A percentile compares a stretch with the other conserved stretches of the same genome.
Evolutionary conservation across 257 asterid species (phyloP).

Genomic region (Sherardia arvensis): DNA sequence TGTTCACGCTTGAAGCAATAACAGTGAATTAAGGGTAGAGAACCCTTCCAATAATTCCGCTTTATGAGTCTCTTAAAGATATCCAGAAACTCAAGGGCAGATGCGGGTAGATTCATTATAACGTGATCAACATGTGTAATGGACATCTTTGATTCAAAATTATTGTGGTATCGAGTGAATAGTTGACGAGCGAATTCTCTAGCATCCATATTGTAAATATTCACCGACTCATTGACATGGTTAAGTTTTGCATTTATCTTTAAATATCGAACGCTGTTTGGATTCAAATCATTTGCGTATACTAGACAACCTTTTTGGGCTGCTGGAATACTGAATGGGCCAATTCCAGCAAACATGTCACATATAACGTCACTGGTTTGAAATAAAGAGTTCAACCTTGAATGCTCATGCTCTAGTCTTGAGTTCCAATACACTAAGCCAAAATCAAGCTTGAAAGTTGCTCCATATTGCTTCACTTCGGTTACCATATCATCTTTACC

Average conservation of each 20-base stretch:
- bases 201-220: conserved; percentile 89
- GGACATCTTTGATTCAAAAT: conserved; percentile 26
- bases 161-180: conserved; percentile 43
- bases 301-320: conserved; percentile 91
- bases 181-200: conserved; percentile 55
- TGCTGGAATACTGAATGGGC: conserved; percentile 94
- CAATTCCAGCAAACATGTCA: conserved; percentile 95
- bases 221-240: conserved; percentile 70
- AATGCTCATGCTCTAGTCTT: conserved; percentile 91
- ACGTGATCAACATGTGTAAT: conserved; percentile 90
- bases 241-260: conserved; percentile 71
- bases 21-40: conserved; percentile 84
- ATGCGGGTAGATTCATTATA: conserved; percentile 91
- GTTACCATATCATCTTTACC: conserved; percentile 84
- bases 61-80: conserved; percentile 52
- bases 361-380: conserved; percentile 60
- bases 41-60: conserved; percentile 61
- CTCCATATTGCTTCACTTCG: conserved; percentile 81
- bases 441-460: conserved; percentile 91
- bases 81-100: conserved; percentile 86
- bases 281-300: conserved; percentile 87
- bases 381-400: conserved; percentile 65
- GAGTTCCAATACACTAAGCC: conserved; percentile 96
- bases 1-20: conserved; percentile 77
- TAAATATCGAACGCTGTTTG: conserved; percentile 69